Percentiles rank a stretch among this genome's conserved stretches.
Evolutionary conservation across 345 rosid genomes (phyloP).

Genomic region (Sisymbrium altissimum): DNA sequence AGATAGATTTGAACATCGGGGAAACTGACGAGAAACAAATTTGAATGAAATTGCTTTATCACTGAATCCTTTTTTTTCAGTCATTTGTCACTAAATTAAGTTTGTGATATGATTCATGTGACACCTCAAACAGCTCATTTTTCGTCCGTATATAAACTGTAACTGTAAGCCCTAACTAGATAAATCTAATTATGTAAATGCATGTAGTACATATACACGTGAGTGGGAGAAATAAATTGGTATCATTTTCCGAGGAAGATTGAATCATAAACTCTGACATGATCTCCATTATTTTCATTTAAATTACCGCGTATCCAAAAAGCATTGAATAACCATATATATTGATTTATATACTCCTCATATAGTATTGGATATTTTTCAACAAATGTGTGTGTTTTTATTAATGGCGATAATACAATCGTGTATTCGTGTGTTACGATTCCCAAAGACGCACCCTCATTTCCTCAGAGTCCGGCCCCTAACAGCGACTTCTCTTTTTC

Average conservation of each 20-base stretch:
- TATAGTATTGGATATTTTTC: background rate
- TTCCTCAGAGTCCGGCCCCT: conserved; percentile 31
- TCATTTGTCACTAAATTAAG: background rate
- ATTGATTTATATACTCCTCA: background rate
- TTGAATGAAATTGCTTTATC: background rate
- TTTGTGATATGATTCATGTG: background rate
- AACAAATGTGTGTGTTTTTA: background rate
- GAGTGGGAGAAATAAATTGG: conserved; percentile 25
- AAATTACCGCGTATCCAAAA: conserved; percentile 13
- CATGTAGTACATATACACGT: conserved; percentile 18
- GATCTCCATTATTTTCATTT: conserved; percentile 28
- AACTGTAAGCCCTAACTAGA: conserved; percentile 28
- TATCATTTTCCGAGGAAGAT: conserved; percentile 36
- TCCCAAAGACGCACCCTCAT: conserved; percentile 18
- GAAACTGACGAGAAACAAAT: background rate
- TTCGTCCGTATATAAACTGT: background rate
- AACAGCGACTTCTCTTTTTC: conserved; percentile 20
- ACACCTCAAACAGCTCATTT: conserved; percentile 4
- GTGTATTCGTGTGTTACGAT: background rate
- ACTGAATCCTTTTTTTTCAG: background rate
- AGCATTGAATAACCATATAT: background rate
- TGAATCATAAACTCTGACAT: conserved; percentile 34
- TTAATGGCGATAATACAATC: background rate
- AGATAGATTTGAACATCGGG: background rate
- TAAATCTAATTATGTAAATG: conserved; percentile 15